Percentiles rank a stretch among this genome's conserved stretches.
phyloP scores from a whole-genome alignment of 768 basidiomycete species.

The Calocybe indica region DNA sequence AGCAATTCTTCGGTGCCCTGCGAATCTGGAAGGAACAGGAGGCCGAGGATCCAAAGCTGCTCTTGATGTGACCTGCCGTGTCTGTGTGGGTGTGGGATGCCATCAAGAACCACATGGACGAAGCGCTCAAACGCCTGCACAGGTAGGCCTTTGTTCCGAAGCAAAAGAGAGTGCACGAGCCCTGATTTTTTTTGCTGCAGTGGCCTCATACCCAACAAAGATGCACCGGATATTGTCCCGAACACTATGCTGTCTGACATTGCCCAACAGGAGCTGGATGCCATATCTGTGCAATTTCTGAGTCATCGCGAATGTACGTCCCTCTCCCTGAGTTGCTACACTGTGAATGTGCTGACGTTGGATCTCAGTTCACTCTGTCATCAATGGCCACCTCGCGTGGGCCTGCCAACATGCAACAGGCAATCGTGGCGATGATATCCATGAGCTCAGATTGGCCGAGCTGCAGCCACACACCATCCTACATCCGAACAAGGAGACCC shows the following conservation, averaged over 20 bases:
- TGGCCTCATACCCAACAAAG: conserved; percentile 19
- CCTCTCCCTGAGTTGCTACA: neutral
- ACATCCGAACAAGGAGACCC: conserved; percentile 17
- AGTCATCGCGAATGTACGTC: conserved; percentile 20
- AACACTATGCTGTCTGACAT: conserved; percentile 24
- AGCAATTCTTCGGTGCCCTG: conserved; percentile 21
- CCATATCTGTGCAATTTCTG: conserved; percentile 18
- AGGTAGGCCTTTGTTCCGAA: conserved; percentile 4
- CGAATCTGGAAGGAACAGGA: conserved; percentile 24
- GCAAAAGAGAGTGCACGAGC: neutral
- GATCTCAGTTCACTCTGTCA: conserved; percentile 10
- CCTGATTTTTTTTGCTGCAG: neutral
- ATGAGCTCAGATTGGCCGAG: conserved; percentile 16
- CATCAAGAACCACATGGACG: conserved; percentile 19
- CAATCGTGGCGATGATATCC: conserved; percentile 25
- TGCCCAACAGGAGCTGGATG: conserved; percentile 16
- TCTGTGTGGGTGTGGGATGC: conserved; percentile 19
- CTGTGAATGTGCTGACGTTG: neutral
- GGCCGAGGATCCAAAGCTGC: conserved; percentile 13
- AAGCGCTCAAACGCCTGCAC: conserved; percentile 15
- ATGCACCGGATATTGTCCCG: conserved; percentile 23
- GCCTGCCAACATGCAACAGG: conserved; percentile 20
- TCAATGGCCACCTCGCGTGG: conserved; percentile 24
- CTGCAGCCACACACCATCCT: conserved; percentile 19
- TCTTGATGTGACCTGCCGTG: conserved; percentile 10